These are phyloP conservation scores for Thalia dealbata DNA, from an alignment of 176 grass and related monocot genomes.

Conservation along the genomic window DNA sequence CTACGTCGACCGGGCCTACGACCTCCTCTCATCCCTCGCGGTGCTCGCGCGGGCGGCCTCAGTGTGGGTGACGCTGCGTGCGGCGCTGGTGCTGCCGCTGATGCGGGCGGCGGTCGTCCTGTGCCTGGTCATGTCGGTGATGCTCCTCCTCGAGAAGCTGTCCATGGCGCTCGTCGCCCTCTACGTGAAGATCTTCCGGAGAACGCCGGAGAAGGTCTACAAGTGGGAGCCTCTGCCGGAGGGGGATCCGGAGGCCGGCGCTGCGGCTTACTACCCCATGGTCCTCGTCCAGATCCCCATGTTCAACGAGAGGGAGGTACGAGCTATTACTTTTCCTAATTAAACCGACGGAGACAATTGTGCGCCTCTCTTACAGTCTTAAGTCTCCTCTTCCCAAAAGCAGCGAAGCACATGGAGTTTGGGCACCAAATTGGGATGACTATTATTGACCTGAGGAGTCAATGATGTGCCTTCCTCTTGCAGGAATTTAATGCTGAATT, in stretches of 20 bases:
- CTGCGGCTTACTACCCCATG: slow-evolving; percentile 40
- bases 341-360: not conserved
- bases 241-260: slow-evolving; percentile 16
- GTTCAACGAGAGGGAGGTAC: slow-evolving; percentile 94
- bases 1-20: not conserved
- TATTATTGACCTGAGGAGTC: too few relatives aligned
- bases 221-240: slow-evolving; percentile 45
- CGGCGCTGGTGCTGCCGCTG: slow-evolving; percentile 32
- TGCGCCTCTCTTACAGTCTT: not conserved
- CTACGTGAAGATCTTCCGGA: slow-evolving; percentile 26
- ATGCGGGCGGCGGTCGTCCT: slow-evolving; percentile 39
- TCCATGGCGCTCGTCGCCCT: slow-evolving; percentile 65
- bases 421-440: not conserved
- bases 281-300: slow-evolving; percentile 99
- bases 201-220: slow-evolving; percentile 38
- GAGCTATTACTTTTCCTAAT: not conserved
- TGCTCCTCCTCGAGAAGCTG: slow-evolving; percentile 64
- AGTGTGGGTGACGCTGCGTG: slow-evolving; percentile 27
- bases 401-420: not conserved
- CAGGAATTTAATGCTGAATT: too few relatives aligned
- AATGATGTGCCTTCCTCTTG: too few relatives aligned
- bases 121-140: slow-evolving; percentile 72
- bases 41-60: slow-evolving; percentile 1
- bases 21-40: not conserved
- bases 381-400: not conserved